Evolutionary conservation across 2,329 filamentous ascomycete species (phyloP).

Genomic region (Neonectria hederae): DNA sequence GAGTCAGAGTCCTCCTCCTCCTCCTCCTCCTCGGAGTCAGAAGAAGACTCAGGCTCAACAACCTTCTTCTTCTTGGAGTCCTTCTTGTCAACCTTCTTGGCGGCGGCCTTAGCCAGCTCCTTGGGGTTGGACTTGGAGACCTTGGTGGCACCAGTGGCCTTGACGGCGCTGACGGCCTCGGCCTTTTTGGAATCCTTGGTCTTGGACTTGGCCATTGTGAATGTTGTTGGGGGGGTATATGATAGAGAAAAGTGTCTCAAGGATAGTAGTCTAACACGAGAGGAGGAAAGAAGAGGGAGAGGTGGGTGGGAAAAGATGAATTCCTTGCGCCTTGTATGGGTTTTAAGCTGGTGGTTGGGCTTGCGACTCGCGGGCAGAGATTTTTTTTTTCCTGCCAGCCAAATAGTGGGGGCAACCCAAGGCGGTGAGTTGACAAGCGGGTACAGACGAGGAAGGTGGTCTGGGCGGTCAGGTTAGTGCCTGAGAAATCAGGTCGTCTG

Average conservation of each 20-base stretch:
- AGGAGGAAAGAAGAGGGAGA: conserved; percentile 31
- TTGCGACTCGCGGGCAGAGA: conserved; percentile 33
- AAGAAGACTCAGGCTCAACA: conserved; percentile 52
- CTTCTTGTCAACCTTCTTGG: conserved; percentile 58
- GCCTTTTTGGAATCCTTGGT: conserved; percentile 63
- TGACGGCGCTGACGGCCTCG: conserved; percentile 64
- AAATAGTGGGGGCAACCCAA: conserved; percentile 47
- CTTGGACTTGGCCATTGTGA: conserved; percentile 74
- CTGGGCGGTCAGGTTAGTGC: conserved; percentile 33
- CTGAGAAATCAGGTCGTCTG: conserved; percentile 44
- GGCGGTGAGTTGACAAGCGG: conserved; percentile 47
- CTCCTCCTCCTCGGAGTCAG: conserved; percentile 46
- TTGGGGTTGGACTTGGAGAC: conserved; percentile 74
- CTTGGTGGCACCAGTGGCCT: conserved; percentile 75
- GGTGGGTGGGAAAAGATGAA: conserved; percentile 29
- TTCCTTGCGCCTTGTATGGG: conserved; percentile 24
- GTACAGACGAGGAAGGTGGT: conserved; percentile 33
- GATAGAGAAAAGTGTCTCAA: conserved; percentile 12
- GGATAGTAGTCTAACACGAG: conserved; percentile 23
- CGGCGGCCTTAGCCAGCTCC: conserved; percentile 69
- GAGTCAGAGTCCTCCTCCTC: conserved; percentile 46
- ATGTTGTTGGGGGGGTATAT: conserved; percentile 27
- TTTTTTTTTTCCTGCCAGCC: conserved; percentile 46
- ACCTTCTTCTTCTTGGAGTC: conserved; percentile 60
- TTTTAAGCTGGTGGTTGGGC: conserved; percentile 41